Evolutionary conservation across 306 rosid genomes (phyloP), one percentile per base, ranked within the genome.

Genomic region (Quercus glauca): DNA sequence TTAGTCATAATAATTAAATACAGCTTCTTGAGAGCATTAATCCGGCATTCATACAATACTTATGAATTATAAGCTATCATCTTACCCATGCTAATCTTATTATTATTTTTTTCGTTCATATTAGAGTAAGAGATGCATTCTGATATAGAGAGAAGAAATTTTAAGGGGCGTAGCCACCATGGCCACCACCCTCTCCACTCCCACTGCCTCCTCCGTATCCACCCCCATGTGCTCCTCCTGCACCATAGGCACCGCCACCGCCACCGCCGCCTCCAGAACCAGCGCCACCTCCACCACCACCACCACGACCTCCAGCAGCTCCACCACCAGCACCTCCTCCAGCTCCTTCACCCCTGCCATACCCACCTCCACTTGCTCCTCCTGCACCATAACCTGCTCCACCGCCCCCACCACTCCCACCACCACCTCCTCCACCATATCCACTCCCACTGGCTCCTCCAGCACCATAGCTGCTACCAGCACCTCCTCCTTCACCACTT

Each of bases 161-260:
- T 90, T 77, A 86, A 59, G 91, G 90, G 51, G 76, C 69, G 61
- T 90, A 83, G 73, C 89, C 88, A 41, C 89, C 87, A 13, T 83
- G 78, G 69, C 87, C 90, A 4, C 88, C 85, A 2, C 84, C 83
- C n/a, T n/a, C 80, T 2, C 84, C 85, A 21, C 75, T 70, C 1
- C 85, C 85, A 37, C 77, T 86, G 5, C 86, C 85, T 73, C 53
- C 74, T 49, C 84, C 86, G 20, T 73, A 76, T 17, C 86, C 89
- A 26, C 43, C 82, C 12, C 78, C 83, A 20, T 60, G 35, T 3
- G 61, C 76, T 6, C 78, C 71, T 0, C 83, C 86, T 11, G 63
- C 84, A 20, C 80, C 81, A 33, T 4, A 18, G 1, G 70, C 84
- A 1, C 83, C 75, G 0, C 85, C 87, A 0, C 78, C 71, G 0